Evolutionary conservation across 179 eudicot species (phyloP).

Genomic region (Spergularia azorica): DNA sequence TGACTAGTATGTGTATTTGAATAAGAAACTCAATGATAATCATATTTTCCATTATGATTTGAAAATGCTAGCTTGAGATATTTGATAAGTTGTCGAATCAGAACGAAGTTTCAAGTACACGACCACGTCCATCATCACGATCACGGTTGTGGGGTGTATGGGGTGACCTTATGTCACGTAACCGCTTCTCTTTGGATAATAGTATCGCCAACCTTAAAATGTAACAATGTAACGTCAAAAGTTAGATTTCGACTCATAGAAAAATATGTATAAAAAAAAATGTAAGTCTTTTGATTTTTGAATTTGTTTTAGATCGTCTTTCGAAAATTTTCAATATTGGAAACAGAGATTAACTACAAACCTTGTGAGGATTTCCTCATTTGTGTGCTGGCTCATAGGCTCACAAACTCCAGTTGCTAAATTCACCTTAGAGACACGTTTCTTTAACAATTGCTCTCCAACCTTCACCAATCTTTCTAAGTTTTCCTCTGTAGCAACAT

Average conservation of each 20-base stretch:
- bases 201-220: conserved; percentile 29
- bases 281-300: too few relatives aligned
- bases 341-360: not conserved
- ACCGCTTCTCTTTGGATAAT: conserved; percentile 30
- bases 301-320: too few relatives aligned
- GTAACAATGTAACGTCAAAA: not conserved
- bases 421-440: conserved; percentile 32
- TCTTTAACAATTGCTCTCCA: conserved; percentile 33
- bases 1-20: too few relatives aligned
- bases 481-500: conserved; percentile 39
- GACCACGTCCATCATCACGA: not conserved
- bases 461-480: conserved; percentile 30
- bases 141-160: conserved; percentile 4
- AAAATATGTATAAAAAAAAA: too few relatives aligned
- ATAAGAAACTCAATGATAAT: too few relatives aligned
- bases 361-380: conserved; percentile 29
- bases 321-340: too few relatives aligned
- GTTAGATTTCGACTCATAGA: too few relatives aligned
- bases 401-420: conserved; percentile 30
- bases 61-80: too few relatives aligned
- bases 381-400: conserved; percentile 25
- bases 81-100: not conserved
- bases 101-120: not conserved
- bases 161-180: conserved; percentile 34
- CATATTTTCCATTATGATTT: too few relatives aligned